A percentile compares a stretch with the other conserved stretches of the same genome.
Conservation (phyloP, 371 early-diverging fungal species). For the Syncephalis plumigaleata region DNA sequence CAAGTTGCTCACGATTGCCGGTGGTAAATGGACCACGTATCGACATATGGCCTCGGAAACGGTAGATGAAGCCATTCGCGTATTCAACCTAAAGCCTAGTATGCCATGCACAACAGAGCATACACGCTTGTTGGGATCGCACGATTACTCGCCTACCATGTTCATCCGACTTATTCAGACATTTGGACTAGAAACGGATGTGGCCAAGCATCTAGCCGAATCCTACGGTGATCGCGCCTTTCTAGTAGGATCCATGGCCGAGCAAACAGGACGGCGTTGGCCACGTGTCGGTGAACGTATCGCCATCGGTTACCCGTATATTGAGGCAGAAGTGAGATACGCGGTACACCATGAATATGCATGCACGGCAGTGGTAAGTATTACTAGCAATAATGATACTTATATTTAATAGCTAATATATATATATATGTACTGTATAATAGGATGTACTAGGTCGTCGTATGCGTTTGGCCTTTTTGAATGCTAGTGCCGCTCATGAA, state of each 20-base stretch:
- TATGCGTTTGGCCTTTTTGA: constrained; percentile 86
- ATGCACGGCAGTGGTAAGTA: constrained; percentile 46
- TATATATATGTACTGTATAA: background rate
- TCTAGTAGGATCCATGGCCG: constrained; percentile 69
- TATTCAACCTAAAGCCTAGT: constrained; percentile 24
- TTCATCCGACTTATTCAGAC: constrained; percentile 81
- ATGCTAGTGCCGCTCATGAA: constrained; percentile 82
- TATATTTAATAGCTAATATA: constrained; percentile 3
- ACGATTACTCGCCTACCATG: constrained; percentile 75
- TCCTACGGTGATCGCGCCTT: constrained; percentile 95
- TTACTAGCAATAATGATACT: background rate
- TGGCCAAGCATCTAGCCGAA: constrained; percentile 81
- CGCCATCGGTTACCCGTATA: constrained; percentile 75
- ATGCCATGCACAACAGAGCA: constrained; percentile 56
- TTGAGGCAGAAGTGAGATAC: constrained; percentile 93
- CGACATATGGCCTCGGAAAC: constrained; percentile 98
- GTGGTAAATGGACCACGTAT: constrained; percentile 99
- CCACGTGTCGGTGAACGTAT: constrained; percentile 70
- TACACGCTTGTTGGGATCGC: constrained; percentile 70
- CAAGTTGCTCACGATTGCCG: constrained; percentile 90
- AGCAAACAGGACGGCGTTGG: constrained; percentile 50
- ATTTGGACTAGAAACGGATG: constrained; percentile 84
- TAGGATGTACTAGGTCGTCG: constrained; percentile 88
- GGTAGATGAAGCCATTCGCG: constrained; percentile 74
- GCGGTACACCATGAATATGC: constrained; percentile 90